Percentiles rank a stretch among this genome's conserved stretches.
Conservation (phyloP, 305 asterid species). For the Caryopteris hybrid region DNA sequence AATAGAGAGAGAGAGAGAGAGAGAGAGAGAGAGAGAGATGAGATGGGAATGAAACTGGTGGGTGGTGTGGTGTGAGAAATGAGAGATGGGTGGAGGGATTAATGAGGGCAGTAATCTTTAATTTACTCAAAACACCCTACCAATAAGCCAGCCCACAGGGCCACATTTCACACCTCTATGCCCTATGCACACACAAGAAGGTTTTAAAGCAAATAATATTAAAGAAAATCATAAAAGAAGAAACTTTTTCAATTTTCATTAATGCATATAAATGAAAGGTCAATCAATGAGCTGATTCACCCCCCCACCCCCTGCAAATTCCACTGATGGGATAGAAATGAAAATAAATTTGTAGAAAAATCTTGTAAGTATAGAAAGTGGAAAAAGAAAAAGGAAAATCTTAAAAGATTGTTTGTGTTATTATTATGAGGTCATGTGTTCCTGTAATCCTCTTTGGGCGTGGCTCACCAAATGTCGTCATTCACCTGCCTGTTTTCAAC, state of each 20-base stretch:
- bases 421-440: constrained; percentile 14
- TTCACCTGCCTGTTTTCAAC: constrained; percentile 31
- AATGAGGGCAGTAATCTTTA: constrained; percentile 46
- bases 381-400: not conserved
- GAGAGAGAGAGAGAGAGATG: constrained; percentile 14
- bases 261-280: constrained; percentile 15
- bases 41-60: constrained; percentile 42
- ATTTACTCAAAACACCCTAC: constrained; percentile 37
- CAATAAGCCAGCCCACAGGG: constrained; percentile 28
- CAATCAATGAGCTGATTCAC: constrained; percentile 15
- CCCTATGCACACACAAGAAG: constrained; percentile 4
- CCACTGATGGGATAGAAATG: too few relatives aligned
- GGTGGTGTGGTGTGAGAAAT: constrained; percentile 48
- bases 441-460: not conserved
- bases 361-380: too few relatives aligned
- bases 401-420: not conserved
- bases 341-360: constrained; percentile 12
- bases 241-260: constrained; percentile 17
- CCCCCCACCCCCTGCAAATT: too few relatives aligned
- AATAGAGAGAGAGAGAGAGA: constrained; percentile 13
- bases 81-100: constrained; percentile 39
- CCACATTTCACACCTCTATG: constrained; percentile 4
- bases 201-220: too few relatives aligned
- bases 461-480: constrained; percentile 35
- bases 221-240: constrained; percentile 2